Evolutionary conservation across 176 grass and related monocot genomes (phyloP).

Genomic region (Ananas comosus): DNA sequence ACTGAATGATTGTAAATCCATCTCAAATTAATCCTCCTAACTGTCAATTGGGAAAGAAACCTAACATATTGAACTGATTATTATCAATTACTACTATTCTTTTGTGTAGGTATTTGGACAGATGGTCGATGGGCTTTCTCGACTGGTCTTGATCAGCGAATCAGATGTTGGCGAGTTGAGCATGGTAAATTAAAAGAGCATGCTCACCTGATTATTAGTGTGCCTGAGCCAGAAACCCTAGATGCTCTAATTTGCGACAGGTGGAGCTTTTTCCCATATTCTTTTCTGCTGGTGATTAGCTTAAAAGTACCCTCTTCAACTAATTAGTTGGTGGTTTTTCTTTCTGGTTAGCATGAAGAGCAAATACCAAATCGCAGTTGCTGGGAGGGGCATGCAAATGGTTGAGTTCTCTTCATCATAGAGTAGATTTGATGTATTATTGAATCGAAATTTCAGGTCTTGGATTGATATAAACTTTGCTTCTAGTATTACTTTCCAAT

Average conservation of each 20-base stretch:
- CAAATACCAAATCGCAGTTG: conserved; percentile 62
- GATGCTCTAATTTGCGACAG: conserved; percentile 42
- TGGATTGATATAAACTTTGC: too few species aligned
- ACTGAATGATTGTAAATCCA: not conserved
- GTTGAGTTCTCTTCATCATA: conserved; percentile 42
- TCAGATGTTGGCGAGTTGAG: conserved; percentile 62
- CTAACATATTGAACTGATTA: not conserved
- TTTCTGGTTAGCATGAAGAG: conserved; percentile 17
- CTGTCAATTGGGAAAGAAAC: not conserved
- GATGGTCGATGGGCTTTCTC: conserved; percentile 80
- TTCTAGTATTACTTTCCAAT: too few species aligned
- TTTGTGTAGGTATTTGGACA: conserved; percentile 61
- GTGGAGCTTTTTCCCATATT: conserved; percentile 16
- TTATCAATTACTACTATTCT: not conserved
- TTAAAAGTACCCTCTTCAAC: not conserved
- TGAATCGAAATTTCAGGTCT: too few species aligned
- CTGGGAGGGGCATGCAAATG: conserved; percentile 90
- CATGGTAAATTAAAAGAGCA: conserved; percentile 34
- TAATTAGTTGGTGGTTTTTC: not conserved
- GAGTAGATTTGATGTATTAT: not conserved
- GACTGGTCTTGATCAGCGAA: conserved; percentile 81
- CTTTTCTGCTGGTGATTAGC: not conserved
- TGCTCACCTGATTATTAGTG: conserved; percentile 55
- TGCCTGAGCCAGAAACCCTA: conserved; percentile 92
- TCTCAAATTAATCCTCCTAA: not conserved